Conservation (phyloP, 495 filamentous ascomycete genomes). For the Podospora appendiculata region DNA sequence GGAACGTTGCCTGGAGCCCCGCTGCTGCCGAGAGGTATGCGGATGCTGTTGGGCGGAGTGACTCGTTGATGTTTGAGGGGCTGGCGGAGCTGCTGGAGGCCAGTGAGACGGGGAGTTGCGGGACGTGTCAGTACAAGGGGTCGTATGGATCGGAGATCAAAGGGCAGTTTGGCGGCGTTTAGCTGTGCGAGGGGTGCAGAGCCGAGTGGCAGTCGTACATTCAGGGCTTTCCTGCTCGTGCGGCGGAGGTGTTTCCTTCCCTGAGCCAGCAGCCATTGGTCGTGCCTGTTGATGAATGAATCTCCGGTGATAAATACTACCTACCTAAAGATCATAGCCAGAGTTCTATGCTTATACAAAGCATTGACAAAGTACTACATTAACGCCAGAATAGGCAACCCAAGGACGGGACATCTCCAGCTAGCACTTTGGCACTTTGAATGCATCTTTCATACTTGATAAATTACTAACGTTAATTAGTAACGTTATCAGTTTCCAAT, state of each 20-base stretch:
- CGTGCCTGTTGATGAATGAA: too few species aligned
- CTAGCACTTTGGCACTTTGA: too few species aligned
- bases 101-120: background rate
- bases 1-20: background rate
- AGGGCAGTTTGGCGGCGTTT: background rate
- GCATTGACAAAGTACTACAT: too few species aligned
- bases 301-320: too few species aligned
- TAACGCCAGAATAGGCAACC: too few species aligned
- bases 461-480: too few species aligned
- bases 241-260: background rate
- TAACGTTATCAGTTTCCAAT: too few species aligned
- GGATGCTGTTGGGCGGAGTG: constrained; percentile 1
- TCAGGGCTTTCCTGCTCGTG: background rate
- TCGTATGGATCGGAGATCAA: background rate
- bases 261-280: background rate
- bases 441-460: too few species aligned
- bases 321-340: too few species aligned
- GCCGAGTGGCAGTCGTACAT: background rate
- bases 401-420: too few species aligned
- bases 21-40: background rate
- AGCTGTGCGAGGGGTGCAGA: background rate
- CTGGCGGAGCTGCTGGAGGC: constrained; percentile 8
- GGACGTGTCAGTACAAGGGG: background rate
- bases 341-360: too few species aligned
- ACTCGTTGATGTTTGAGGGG: constrained; percentile 8